These are phyloP conservation scores for Nitzschia sp. DNA, from an alignment of 108 stramenopile species.

Conservation along the genomic window DNA sequence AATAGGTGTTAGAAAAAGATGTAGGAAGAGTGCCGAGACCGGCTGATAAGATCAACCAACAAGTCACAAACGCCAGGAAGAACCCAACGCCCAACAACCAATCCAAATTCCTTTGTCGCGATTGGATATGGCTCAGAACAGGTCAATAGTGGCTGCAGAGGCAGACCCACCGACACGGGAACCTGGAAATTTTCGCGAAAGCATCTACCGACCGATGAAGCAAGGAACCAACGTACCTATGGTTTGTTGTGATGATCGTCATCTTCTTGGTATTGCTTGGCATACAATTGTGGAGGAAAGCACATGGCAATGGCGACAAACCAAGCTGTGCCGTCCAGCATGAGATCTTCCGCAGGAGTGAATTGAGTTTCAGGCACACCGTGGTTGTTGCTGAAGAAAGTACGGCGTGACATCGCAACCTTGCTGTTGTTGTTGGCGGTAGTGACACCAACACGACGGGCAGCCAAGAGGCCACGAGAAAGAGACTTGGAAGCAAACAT, in stretches of 20 bases:
- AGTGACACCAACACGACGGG: too few relatives aligned
- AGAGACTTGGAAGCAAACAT: too few relatives aligned
- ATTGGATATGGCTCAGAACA: constrained; percentile 16
- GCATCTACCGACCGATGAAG: not conserved
- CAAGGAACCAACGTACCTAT: not conserved
- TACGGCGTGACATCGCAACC: constrained; percentile 20
- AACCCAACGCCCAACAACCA: too few relatives aligned
- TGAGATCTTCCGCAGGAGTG: constrained; percentile 18
- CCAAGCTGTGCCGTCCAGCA: constrained; percentile 30
- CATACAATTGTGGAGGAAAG: constrained; percentile 1
- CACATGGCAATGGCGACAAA: constrained; percentile 17
- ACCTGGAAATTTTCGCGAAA: constrained; percentile 16
- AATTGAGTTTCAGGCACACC: constrained; percentile 10
- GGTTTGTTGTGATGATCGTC: not conserved
- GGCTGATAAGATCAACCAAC: too few relatives aligned
- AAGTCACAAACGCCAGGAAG: too few relatives aligned
- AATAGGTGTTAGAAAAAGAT: not conserved
- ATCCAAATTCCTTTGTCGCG: constrained; percentile 6
- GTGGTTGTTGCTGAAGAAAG: constrained; percentile 14
- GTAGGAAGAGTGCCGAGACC: too few relatives aligned
- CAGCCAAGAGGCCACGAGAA: too few relatives aligned
- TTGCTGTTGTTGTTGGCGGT: too few relatives aligned
- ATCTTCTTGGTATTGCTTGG: not conserved
- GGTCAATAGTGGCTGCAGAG: constrained; percentile 2
- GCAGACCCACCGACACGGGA: constrained; percentile 11